phyloP scores from a whole-genome alignment of 2,329 filamentous ascomycete species.

The Xylariaceae sp. region DNA sequence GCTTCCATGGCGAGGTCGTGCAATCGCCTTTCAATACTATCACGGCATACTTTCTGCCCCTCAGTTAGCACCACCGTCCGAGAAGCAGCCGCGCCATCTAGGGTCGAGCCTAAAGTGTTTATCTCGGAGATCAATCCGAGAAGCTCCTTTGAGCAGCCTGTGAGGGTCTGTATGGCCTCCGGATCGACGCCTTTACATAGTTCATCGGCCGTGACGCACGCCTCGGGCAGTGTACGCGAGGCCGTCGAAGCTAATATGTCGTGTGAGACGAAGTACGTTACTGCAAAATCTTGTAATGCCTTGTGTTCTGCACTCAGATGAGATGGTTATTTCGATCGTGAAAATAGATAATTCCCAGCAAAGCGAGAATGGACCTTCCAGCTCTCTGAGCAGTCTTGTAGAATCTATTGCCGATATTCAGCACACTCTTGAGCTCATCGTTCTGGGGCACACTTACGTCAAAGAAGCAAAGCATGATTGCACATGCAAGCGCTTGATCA shows the following conservation, averaged over 20 bases:
- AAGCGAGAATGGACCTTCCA: constrained; percentile 25
- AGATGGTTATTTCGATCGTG: constrained; percentile 5
- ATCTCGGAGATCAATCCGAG: constrained; percentile 16
- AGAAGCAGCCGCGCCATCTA: neutral
- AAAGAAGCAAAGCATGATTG: constrained; percentile 22
- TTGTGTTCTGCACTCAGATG: constrained; percentile 14
- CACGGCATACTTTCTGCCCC: constrained; percentile 8
- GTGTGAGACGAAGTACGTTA: constrained; percentile 20
- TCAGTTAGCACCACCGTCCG: neutral
- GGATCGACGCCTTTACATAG: constrained; percentile 12
- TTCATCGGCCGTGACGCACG: constrained; percentile 5
- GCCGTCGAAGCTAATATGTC: constrained; percentile 15
- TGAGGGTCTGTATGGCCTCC: constrained; percentile 9
- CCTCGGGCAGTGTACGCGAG: constrained; percentile 3
- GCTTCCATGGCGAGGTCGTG: constrained; percentile 1
- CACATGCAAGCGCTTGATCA: constrained; percentile 18
- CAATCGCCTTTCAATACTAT: constrained; percentile 12
- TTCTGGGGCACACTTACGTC: constrained; percentile 13
- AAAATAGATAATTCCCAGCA: constrained; percentile 13
- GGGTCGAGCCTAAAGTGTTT: constrained; percentile 10
- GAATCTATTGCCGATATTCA: constrained; percentile 13
- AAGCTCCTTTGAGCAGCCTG: constrained; percentile 14
- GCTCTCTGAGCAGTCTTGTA: constrained; percentile 21
- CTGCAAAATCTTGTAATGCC: constrained; percentile 19
- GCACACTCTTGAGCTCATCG: neutral